These are phyloP conservation scores for Breynia disticha DNA, from an alignment of 441 rosid genomes.

Conservation along the genomic window DNA sequence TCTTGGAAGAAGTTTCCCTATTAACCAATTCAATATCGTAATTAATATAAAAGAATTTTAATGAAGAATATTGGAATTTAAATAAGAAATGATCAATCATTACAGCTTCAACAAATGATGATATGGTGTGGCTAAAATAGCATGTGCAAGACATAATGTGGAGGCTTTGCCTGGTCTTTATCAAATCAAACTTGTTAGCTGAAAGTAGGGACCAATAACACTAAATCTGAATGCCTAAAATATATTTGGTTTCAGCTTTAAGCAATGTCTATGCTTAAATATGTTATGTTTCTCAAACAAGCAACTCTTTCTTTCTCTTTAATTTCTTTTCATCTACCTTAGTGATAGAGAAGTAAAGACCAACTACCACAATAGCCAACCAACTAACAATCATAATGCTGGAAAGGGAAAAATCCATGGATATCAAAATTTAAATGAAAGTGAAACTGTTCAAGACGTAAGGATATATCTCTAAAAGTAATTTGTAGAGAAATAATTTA, in stretches of 20 bases:
- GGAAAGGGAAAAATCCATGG: neutral
- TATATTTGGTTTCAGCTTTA: no score
- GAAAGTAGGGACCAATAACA: constrained; percentile 19
- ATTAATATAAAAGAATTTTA: no score
- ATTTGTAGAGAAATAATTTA: constrained; percentile 1
- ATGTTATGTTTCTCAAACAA: no score
- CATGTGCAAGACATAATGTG: constrained; percentile 12
- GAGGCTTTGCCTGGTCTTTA: constrained; percentile 12
- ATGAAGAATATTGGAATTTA: no score
- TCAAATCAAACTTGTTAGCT: constrained; percentile 18
- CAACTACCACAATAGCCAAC: constrained; percentile 26
- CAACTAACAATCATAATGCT: constrained; percentile 20
- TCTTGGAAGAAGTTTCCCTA: no score
- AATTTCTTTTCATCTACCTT: neutral
- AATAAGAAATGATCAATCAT: neutral
- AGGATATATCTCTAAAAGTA: neutral
- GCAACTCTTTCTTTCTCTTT: neutral
- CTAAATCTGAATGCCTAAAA: constrained; percentile 16
- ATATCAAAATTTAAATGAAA: no score
- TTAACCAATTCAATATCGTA: neutral
- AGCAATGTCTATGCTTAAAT: no score
- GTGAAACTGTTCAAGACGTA: neutral
- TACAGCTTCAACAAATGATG: constrained; percentile 3
- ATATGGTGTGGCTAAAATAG: constrained; percentile 6
- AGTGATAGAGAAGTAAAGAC: constrained; percentile 9